Conservation (phyloP, 257 asterid species). For the Cinchona pubescens region DNA sequence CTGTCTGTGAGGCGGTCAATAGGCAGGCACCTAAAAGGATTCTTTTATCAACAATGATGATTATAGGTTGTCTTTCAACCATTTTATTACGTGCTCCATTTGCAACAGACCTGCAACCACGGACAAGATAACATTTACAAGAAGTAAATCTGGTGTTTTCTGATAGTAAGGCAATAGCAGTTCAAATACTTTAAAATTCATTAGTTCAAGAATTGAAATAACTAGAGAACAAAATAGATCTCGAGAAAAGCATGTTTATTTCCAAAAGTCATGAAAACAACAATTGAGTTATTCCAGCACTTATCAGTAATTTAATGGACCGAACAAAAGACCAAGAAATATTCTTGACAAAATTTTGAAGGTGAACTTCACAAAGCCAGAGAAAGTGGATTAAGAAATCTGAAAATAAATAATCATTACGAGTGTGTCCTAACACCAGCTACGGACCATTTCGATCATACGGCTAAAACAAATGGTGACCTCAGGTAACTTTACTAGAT, state of each 20-base stretch:
- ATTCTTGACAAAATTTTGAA: neutral
- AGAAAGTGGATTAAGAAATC: neutral
- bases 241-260: neutral
- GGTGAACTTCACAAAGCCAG: neutral
- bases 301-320: neutral
- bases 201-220: neutral
- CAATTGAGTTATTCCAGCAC: neutral
- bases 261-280: neutral
- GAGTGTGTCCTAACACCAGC: neutral
- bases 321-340: neutral
- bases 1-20: neutral
- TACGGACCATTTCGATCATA: neutral
- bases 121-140: neutral
- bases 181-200: neutral
- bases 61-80: constrained; percentile 72
- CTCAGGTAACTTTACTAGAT: too few species aligned
- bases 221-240: neutral
- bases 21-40: neutral
- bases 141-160: neutral
- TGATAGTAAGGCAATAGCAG: neutral
- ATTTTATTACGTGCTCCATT: constrained; percentile 67
- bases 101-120: constrained; percentile 58
- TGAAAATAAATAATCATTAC: too few species aligned
- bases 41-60: constrained; percentile 1
- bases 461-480: neutral